Evolutionary conservation across 805 yeast species (phyloP).

Genomic region (Ogataea henricii): DNA sequence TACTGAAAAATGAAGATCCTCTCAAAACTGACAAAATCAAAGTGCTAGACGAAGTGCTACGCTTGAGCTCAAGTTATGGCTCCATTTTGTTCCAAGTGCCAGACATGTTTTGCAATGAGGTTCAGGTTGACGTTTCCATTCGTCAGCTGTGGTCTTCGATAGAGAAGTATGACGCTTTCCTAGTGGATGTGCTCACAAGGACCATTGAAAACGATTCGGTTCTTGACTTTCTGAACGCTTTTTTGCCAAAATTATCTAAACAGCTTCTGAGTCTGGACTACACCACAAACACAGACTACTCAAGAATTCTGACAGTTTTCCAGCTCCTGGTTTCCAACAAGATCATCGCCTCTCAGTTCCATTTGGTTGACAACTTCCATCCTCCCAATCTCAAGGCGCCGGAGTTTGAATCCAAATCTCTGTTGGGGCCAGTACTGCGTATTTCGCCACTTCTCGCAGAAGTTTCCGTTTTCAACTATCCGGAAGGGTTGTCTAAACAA

Average conservation of each 20-base stretch:
- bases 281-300: slow-evolving; percentile 50
- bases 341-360: slow-evolving; percentile 59
- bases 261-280: slow-evolving; percentile 43
- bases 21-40: slow-evolving; percentile 38
- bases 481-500: slow-evolving; percentile 36
- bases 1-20: slow-evolving; percentile 44
- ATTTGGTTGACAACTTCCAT: slow-evolving; percentile 56
- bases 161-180: slow-evolving; percentile 41
- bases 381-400: slow-evolving; percentile 50
- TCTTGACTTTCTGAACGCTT: slow-evolving; percentile 56
- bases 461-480: slow-evolving; percentile 50
- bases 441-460: slow-evolving; percentile 69
- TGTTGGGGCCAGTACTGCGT: slow-evolving; percentile 76
- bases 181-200: slow-evolving; percentile 56
- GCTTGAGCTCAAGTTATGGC: slow-evolving; percentile 61
- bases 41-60: slow-evolving; percentile 49
- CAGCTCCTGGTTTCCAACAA: slow-evolving; percentile 62
- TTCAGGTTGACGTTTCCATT: slow-evolving; percentile 34
- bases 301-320: slow-evolving; percentile 53
- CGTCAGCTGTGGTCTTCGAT: slow-evolving; percentile 29
- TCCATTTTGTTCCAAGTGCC: slow-evolving; percentile 68
- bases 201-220: slow-evolving; percentile 69
- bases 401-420: slow-evolving; percentile 59
- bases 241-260: slow-evolving; percentile 48
- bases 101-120: slow-evolving; percentile 54